Conservation (phyloP, 2,329 filamentous ascomycete species). For the Dothistroma pini region DNA sequence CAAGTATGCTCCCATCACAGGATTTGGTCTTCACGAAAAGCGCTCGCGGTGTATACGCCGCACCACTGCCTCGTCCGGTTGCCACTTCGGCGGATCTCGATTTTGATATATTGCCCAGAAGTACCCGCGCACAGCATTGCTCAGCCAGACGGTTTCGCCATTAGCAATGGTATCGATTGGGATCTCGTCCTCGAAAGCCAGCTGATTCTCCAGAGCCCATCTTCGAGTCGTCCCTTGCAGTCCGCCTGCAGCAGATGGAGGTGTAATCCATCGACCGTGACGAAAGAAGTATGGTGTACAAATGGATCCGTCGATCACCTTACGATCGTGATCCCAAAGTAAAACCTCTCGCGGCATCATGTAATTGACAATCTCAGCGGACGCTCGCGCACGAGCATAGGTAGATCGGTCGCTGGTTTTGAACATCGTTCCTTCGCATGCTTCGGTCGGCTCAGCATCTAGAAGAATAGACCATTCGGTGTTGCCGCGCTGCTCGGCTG, state of each 20-base stretch:
- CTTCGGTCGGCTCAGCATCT: conserved; percentile 50
- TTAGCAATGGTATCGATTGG: conserved; percentile 57
- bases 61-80: conserved; percentile 3
- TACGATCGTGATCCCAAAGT: conserved; percentile 60
- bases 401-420: conserved; percentile 75
- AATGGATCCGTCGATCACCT: conserved; percentile 77
- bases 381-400: conserved; percentile 67
- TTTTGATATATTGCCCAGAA: conserved; percentile 28
- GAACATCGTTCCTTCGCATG: conserved; percentile 69
- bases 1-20: neutral
- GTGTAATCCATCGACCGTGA: conserved; percentile 72
- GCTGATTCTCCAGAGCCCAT: conserved; percentile 69
- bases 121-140: conserved; percentile 83
- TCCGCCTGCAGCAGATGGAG: conserved; percentile 65
- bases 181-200: conserved; percentile 65
- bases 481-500: conserved; percentile 23
- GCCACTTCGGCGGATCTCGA: neutral
- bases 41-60: conserved; percentile 3
- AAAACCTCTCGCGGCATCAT: conserved; percentile 63
- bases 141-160: conserved; percentile 81
- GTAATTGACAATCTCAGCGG: conserved; percentile 52
- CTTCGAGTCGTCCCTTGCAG: conserved; percentile 77
- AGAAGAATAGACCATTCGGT: conserved; percentile 44
- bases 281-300: conserved; percentile 81
- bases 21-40: neutral